Base-by-base conservation (phyloP, 768 basidiomycete genomes). In the Cystoderma amianthinum region DNA sequence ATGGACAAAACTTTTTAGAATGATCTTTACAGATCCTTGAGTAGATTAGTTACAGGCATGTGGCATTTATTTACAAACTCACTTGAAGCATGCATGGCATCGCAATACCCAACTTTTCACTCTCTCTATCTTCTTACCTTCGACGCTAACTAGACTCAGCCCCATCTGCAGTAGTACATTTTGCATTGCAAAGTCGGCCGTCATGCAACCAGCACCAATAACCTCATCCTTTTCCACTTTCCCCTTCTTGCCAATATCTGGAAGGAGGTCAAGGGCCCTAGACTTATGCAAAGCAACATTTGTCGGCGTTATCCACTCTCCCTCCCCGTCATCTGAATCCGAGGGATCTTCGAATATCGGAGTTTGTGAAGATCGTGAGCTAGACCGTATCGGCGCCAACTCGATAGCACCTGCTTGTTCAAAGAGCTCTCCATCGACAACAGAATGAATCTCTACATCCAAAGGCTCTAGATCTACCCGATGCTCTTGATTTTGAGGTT, bases 71-170 rank as follows among this genome's bases (percentile, higher is more conserved):
- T 11, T 37, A 36, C 39, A 15, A 20, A 71, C 92, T 63, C 55
- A 98, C 96, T 97, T 97, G 77, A 94, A 99, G 63, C 96, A 99
- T 11, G 93, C 96, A 64, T 99, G 96, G 59, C 96, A 99, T 43
- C 96, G 67, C 55, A 98, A 64, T 1, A 98, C 91, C 90, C 92
- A 98, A 44, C 81, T 98, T 62, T 94, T 92, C 19, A 98, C 82
- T 52, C 79, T 86, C 48, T 85, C 76, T 44, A 99, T 95, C 50
- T 79, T 72, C 65, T 85, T 94, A 3, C 96, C 96, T 47, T 93
- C 91, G 5, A 87, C 76, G 6, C 92, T 83, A 9, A 99, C 82
- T 20, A 98, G 71, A 46, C 83, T 86, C 47, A 99, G 63, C 0
- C 87, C 87, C 87, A 98, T 93, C 60, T 96, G 94, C 38, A 99